Evolutionary conservation across 331 rosid genomes (phyloP), one percentile per base, ranked within the genome.

Genomic region (Acacia pycnantha): DNA sequence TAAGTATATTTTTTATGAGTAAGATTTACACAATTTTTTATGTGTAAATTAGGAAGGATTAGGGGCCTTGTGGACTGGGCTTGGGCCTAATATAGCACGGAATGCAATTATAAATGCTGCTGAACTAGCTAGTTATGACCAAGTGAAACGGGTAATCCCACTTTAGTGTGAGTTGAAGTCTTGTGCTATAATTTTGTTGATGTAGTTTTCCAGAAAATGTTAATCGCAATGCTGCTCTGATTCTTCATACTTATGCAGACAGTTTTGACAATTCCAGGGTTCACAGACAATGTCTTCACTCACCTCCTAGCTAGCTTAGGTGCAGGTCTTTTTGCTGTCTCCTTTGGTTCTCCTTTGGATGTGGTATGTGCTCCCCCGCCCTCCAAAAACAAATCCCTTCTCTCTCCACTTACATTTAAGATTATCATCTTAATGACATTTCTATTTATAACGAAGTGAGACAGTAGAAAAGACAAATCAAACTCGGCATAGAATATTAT

Each of bases 241-340:
- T 90, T 82, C 80, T 85, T 89, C 80, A 90, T 89, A 91, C 97
- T 90, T 86, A 91, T 94, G 99, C 99, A 96, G 99, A 96, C 86
- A 47, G 87, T 96, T 96, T 94, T 96, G 90, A 91, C 87, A 91
- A 93, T 96, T 96, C 99, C 98, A 90, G 99, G 99, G 89, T 93
- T 94, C 92, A 87, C 85, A 50, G 99, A 96, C 90, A 89, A 87
- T 88, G 81, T 83, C 82, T 87, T 92, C 82, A 89, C 99, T 90
- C 99, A 96, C 77, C 89, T 96, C 77, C 91, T 96, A 35, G 99
- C 99, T 82, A 97, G 99, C 88, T 85, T 91, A 87, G 98, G 95
- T 81, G 98, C 99, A 14, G 99, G 99, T 76, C 89, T 96, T 70
- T 93, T 96, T 85, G 99, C 99, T 26, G 97, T 93, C 79, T 92